Conservation (phyloP, 352 stramenopile species). For the Pelagophyceae sp. region DNA sequence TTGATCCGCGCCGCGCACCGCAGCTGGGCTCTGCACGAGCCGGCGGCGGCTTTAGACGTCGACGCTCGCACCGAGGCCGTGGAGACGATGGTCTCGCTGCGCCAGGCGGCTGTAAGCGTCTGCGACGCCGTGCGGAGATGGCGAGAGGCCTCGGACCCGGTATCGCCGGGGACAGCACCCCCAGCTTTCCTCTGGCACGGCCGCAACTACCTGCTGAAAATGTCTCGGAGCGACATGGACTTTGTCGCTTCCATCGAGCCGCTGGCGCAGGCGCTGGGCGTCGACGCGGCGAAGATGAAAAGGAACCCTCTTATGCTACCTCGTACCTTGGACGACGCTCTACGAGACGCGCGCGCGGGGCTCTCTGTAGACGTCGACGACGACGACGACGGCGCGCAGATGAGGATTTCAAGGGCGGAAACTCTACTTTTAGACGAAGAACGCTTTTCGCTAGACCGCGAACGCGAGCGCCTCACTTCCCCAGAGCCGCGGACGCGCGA, state of each 20-base stretch:
- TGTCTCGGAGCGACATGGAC: slow-evolving; percentile 35
- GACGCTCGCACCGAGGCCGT: slow-evolving; percentile 18
- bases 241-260: slow-evolving; percentile 30
- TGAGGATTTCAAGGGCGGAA: slow-evolving; percentile 16
- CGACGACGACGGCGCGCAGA: neutral
- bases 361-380: neutral
- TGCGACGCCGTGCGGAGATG: slow-evolving; percentile 32
- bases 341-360: neutral
- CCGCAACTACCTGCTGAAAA: slow-evolving; percentile 43
- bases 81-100: slow-evolving; percentile 28
- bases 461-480: neutral
- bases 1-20: neutral
- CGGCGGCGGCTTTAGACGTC: neutral
- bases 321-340: slow-evolving; percentile 36
- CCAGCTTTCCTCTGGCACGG: slow-evolving; percentile 39
- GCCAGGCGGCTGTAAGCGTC: slow-evolving; percentile 31
- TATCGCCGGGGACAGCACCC: neutral
- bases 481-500: neutral
- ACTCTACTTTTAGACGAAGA: slow-evolving; percentile 15
- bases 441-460: slow-evolving; percentile 15
- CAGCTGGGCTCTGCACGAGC: slow-evolving; percentile 4
- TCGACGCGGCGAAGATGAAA: slow-evolving; percentile 30
- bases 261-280: slow-evolving; percentile 27
- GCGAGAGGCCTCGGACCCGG: slow-evolving; percentile 24
- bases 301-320: slow-evolving; percentile 42